Base-by-base conservation (phyloP, 176 grass and related monocot genomes). In the Canna indica region DNA sequence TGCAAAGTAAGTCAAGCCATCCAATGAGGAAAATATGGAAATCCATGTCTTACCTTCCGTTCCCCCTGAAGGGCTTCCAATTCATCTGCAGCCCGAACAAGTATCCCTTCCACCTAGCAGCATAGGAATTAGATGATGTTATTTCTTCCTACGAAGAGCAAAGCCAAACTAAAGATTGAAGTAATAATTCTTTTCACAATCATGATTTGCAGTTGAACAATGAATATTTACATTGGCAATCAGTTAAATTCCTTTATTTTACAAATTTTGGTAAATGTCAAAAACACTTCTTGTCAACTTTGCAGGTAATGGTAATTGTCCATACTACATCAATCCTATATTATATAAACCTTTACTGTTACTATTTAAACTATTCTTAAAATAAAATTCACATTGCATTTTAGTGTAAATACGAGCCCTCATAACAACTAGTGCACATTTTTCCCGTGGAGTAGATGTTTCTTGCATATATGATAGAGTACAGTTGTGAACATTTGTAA, bases 41-140 rank as follows among this genome's bases (percentile, higher is more conserved):
- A 10, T 75, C 59, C 20, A 48, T 25, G 35, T 38, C 80, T 80
- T 64, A 92, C 94, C 94, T 87, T 97, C 75, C 94, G 81, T 87
- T 92, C 94, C 47, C 83, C 89, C 81, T 97, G 89, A 68, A 92
- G 86, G 59, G 77, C 77, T 60, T 90, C 77, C 53, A 97, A 75
- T 73, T 89, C 94, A 87, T 79, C 80, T 26, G 84, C 67, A 73
- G 94, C 94, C 70, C 89, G 75, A 58, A 77, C 69, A 66, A 97
- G 85, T 75, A 90, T 75, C 22, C 94, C 94, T 85, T 97, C 89
- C 67, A 97, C 73, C 94, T 93, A 85, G 72, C 72, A 80, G 41
- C 4, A 52, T 18, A 16, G 14, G 47, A 52, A 22, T 14, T 52
- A 52, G 18, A 52, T 18, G 2, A 48, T 7, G 8, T 7, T 7